Conservation (phyloP, 2,329 filamentous ascomycete genomes). For the Sporothrix mexicana region DNA sequence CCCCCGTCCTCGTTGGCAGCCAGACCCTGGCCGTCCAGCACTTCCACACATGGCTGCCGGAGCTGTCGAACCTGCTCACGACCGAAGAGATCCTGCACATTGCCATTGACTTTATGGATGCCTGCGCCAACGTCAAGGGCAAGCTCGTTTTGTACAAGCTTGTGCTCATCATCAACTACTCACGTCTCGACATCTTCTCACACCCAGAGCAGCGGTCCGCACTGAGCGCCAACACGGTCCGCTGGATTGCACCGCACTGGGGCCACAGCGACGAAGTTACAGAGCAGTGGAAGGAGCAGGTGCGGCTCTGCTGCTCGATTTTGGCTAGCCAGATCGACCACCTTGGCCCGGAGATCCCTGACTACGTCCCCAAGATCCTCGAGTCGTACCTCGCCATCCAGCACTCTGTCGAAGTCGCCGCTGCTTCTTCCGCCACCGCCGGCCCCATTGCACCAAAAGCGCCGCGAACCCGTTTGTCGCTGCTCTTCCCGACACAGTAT, state of each 20-base stretch:
- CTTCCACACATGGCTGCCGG: constrained; percentile 96
- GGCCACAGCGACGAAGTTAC: constrained; percentile 74
- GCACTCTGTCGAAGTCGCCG: constrained; percentile 49
- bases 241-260: constrained; percentile 96
- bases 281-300: constrained; percentile 89
- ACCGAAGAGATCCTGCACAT: constrained; percentile 88
- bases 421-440: neutral
- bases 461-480: constrained; percentile 72
- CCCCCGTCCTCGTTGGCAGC: constrained; percentile 86
- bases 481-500: constrained; percentile 88
- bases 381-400: constrained; percentile 85
- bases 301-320: constrained; percentile 90
- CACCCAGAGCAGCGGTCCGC: constrained; percentile 75
- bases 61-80: constrained; percentile 76
- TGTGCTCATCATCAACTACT: constrained; percentile 90
- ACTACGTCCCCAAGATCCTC: constrained; percentile 89
- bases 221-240: constrained; percentile 79
- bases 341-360: constrained; percentile 79
- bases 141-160: constrained; percentile 93
- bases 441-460: constrained; percentile 38
- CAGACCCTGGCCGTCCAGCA: constrained; percentile 96
- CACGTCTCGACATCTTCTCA: constrained; percentile 79
- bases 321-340: constrained; percentile 83
- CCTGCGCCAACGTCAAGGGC: constrained; percentile 83
- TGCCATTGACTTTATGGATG: constrained; percentile 91